Conservation (phyloP, 352 stramenopile species). For the Globisporangium solare region DNA sequence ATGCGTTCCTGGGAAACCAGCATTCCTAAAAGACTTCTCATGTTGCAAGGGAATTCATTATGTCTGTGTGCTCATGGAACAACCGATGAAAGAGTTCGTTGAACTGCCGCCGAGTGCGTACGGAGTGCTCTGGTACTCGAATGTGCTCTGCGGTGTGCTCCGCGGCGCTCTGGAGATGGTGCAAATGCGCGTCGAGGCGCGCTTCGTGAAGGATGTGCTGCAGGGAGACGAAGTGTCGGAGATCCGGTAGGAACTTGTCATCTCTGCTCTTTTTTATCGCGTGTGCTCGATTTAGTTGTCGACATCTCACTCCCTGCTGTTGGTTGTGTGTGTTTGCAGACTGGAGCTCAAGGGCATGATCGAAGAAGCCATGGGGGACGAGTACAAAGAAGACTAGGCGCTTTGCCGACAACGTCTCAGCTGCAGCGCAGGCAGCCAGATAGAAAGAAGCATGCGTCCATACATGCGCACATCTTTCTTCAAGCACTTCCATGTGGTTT, state of each 20-base stretch:
- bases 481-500: no score
- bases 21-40: no score
- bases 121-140: slow-evolving; percentile 93
- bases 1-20: background rate
- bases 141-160: slow-evolving; percentile 95
- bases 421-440: no score
- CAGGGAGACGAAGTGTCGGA: slow-evolving; percentile 85
- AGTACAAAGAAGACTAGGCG: slow-evolving; percentile 84
- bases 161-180: slow-evolving; percentile 95
- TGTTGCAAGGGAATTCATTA: background rate
- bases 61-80: background rate
- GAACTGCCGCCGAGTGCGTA: slow-evolving; percentile 86
- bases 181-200: slow-evolving; percentile 82
- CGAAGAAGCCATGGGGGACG: slow-evolving; percentile 82
- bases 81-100: slow-evolving; percentile 70
- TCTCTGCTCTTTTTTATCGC: background rate
- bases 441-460: background rate
- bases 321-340: slow-evolving; percentile 16
- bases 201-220: slow-evolving; percentile 83
- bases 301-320: background rate
- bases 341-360: slow-evolving; percentile 89
- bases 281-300: background rate
- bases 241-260: slow-evolving; percentile 42
- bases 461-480: background rate
- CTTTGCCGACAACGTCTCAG: no score